Evolutionary conservation across 2,329 filamentous ascomycete species (phyloP).

Genomic region (Ambrosiella xylebori): DNA sequence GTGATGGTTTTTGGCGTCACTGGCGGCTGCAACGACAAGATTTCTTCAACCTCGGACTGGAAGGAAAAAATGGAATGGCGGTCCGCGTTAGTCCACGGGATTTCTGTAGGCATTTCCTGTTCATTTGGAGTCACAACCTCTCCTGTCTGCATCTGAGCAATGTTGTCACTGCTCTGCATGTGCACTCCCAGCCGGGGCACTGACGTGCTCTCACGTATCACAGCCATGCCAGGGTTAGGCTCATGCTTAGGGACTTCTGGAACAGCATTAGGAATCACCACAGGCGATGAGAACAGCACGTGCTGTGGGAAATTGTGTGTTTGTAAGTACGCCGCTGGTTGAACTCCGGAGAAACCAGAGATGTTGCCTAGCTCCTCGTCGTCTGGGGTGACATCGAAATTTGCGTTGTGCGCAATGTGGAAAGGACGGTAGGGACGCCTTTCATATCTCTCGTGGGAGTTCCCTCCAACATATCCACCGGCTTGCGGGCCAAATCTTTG

Average conservation of each 20-base stretch:
- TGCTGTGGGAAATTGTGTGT: not conserved
- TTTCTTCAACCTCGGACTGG: not conserved
- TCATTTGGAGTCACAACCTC: not conserved
- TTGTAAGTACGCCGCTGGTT: not conserved
- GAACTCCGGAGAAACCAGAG: constrained; percentile 1
- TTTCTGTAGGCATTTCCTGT: not conserved
- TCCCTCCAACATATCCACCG: not conserved
- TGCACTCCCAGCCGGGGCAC: not conserved
- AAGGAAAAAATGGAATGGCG: not conserved
- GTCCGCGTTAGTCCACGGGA: not conserved
- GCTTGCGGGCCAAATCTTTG: constrained; percentile 1
- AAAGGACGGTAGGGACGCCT: constrained; percentile 1
- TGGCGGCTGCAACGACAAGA: not conserved
- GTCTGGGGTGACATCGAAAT: not conserved
- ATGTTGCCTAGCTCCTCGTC: not conserved
- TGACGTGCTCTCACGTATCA: not conserved
- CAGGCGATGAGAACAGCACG: not conserved
- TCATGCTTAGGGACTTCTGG: constrained; percentile 2
- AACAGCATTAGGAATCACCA: not conserved
- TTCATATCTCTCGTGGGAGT: constrained; percentile 3
- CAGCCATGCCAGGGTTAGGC: not conserved
- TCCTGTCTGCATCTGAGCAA: not conserved
- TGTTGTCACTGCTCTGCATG: not conserved
- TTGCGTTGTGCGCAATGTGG: constrained; percentile 4
- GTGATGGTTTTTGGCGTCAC: not conserved